These are phyloP conservation scores for Cubamyces sp. DNA, from an alignment of 768 basidiomycete species.

Conservation along the genomic window DNA sequence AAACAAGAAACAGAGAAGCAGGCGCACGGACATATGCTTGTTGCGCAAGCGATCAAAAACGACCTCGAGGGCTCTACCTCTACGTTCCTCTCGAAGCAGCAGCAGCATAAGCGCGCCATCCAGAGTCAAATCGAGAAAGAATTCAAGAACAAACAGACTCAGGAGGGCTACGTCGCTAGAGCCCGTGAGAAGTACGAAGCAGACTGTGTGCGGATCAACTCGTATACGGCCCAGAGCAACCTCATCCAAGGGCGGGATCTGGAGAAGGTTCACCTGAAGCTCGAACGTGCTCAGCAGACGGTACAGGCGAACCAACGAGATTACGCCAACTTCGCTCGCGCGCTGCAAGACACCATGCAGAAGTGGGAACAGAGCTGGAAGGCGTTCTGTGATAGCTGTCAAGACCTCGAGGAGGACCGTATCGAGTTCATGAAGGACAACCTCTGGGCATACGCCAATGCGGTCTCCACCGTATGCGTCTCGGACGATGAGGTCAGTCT, in stretches of 20 bases:
- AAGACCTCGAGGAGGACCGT: conserved; percentile 96
- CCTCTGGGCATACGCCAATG: conserved; percentile 95
- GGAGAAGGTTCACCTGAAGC: conserved; percentile 85
- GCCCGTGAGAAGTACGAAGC: conserved; percentile 92
- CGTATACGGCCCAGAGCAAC: conserved; percentile 88
- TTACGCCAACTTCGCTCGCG: conserved; percentile 84
- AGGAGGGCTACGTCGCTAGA: conserved; percentile 84
- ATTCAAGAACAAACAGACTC: conserved; percentile 86
- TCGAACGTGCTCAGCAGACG: conserved; percentile 87
- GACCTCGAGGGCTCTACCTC: conserved; percentile 72
- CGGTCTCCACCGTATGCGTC: conserved; percentile 94
- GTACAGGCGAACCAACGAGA: conserved; percentile 92
- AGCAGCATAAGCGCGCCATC: conserved; percentile 71
- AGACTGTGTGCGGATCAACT: conserved; percentile 92
- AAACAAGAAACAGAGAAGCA: conserved; percentile 85
- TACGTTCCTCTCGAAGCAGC: conserved; percentile 65
- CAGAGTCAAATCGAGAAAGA: conserved; percentile 86
- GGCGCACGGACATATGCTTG: conserved; percentile 67
- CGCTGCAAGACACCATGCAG: conserved; percentile 73
- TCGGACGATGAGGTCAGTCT: conserved; percentile 86
- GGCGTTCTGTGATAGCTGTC: conserved; percentile 89
- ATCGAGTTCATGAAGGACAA: conserved; percentile 94
- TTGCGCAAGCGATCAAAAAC: conserved; percentile 74
- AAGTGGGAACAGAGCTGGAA: conserved; percentile 98
- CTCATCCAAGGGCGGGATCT: conserved; percentile 93